Conservation (phyloP, 1,284 basidiomycete genomes). For the Mycena citricolor region DNA sequence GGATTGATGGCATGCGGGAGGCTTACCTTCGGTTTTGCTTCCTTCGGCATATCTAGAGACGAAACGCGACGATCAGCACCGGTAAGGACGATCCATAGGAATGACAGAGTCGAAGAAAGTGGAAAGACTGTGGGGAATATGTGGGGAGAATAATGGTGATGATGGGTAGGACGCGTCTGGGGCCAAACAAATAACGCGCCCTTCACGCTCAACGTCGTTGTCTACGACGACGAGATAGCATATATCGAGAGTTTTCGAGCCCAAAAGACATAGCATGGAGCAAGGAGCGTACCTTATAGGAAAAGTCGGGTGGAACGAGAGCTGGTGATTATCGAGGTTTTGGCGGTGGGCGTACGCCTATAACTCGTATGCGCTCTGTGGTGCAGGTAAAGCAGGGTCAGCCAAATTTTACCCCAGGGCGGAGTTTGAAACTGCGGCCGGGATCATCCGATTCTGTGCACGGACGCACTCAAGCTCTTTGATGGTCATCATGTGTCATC, state of each 20-base stretch:
- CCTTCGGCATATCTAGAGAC: constrained; percentile 76
- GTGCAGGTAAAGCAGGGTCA: no score
- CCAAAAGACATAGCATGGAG: constrained; percentile 5
- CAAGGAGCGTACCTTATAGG: constrained; percentile 11
- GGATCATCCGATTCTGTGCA: no score
- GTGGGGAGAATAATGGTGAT: neutral
- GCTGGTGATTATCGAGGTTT: constrained; percentile 15
- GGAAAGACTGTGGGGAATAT: constrained; percentile 9
- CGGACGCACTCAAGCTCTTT: no score
- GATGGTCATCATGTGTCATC: no score
- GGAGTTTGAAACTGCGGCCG: no score
- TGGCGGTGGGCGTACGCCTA: constrained; percentile 10
- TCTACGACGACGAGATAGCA: constrained; percentile 15
- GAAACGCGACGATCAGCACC: constrained; percentile 20
- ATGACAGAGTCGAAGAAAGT: constrained; percentile 8
- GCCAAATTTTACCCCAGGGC: no score
- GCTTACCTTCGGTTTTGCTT: constrained; percentile 73
- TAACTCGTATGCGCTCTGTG: no score
- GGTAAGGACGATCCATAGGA: constrained; percentile 5
- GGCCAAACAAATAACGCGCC: constrained; percentile 18
- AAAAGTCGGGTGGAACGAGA: neutral
- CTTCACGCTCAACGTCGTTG: constrained; percentile 6
- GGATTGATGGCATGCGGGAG: constrained; percentile 17
- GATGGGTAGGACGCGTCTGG: constrained; percentile 16
- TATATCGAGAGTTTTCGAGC: constrained; percentile 15